These are phyloP conservation scores for Dendrobium officinale DNA, from an alignment of 106 monocot genomes.

Conservation along the genomic window DNA sequence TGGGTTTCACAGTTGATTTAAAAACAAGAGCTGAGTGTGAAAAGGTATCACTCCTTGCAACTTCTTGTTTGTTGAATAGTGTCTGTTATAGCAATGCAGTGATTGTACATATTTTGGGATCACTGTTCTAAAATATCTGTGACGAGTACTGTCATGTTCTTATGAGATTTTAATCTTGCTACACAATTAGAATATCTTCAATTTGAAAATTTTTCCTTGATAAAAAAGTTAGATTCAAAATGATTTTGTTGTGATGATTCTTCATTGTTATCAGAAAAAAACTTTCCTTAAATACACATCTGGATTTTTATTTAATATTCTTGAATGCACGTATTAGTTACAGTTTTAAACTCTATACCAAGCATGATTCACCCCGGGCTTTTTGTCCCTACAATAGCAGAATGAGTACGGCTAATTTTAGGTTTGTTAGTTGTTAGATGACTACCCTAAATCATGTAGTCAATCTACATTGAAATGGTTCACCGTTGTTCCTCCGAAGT, in stretches of 20 bases:
- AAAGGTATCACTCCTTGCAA: conserved; percentile 28
- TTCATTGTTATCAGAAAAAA: not conserved
- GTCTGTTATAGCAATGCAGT: too few relatives aligned
- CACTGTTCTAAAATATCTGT: not conserved
- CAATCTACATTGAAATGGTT: not conserved
- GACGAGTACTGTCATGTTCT: not conserved
- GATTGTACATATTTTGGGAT: not conserved
- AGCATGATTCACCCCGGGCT: not conserved
- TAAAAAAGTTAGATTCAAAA: not conserved
- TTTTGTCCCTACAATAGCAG: not conserved
- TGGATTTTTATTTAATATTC: not conserved
- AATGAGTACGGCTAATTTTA: not conserved
- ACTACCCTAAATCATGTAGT: not conserved
- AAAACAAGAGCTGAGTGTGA: conserved; percentile 78
- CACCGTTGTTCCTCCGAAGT: not conserved
- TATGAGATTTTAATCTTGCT: not conserved
- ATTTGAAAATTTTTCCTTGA: not conserved
- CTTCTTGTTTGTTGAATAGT: not conserved
- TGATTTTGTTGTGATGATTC: not conserved
- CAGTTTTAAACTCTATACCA: not conserved
- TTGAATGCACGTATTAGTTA: not conserved
- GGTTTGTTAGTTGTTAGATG: not conserved
- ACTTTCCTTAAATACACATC: not conserved
- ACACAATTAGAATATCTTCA: not conserved
- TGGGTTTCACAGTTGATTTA: conserved; percentile 65